A percentile compares a stretch with the other conserved stretches of the same genome.
These are phyloP conservation scores for Musa acuminata DNA, from an alignment of 176 grass and related monocot genomes.

Conservation along the genomic window DNA sequence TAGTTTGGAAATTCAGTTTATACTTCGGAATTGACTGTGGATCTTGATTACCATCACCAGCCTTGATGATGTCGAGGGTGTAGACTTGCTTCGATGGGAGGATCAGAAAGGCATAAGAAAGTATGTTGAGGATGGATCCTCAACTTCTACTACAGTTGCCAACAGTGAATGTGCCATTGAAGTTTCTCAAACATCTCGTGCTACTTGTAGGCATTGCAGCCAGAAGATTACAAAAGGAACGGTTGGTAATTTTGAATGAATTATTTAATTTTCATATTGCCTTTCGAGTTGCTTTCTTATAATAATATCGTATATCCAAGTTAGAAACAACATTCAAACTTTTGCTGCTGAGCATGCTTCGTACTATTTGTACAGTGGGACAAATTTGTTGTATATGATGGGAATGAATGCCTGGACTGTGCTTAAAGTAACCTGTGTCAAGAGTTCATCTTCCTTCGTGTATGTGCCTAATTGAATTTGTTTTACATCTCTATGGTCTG, in stretches of 20 bases:
- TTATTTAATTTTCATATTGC: not conserved
- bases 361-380: not conserved
- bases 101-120: slow-evolving; percentile 83
- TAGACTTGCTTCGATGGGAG: slow-evolving; percentile 83
- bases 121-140: slow-evolving; percentile 45
- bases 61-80: slow-evolving; percentile 81
- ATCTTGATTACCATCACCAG: slow-evolving; percentile 26
- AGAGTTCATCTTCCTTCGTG: not conserved
- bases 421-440: not conserved
- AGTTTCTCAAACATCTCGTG: slow-evolving; percentile 67
- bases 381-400: not conserved
- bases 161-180: slow-evolving; percentile 63
- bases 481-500: not conserved
- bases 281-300: not conserved
- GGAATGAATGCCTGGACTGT: not conserved
- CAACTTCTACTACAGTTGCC: slow-evolving; percentile 18
- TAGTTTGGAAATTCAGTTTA: not conserved
- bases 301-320: not conserved
- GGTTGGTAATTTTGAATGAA: slow-evolving; percentile 44
- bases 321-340: not conserved
- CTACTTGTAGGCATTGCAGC: slow-evolving; percentile 64
- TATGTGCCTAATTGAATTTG: not conserved
- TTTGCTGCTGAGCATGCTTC: not conserved
- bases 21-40: not conserved
- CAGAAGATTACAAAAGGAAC: slow-evolving; percentile 83